Base-by-base conservation (phyloP, 768 basidiomycete genomes). In the Dioszegia hungarica region DNA sequence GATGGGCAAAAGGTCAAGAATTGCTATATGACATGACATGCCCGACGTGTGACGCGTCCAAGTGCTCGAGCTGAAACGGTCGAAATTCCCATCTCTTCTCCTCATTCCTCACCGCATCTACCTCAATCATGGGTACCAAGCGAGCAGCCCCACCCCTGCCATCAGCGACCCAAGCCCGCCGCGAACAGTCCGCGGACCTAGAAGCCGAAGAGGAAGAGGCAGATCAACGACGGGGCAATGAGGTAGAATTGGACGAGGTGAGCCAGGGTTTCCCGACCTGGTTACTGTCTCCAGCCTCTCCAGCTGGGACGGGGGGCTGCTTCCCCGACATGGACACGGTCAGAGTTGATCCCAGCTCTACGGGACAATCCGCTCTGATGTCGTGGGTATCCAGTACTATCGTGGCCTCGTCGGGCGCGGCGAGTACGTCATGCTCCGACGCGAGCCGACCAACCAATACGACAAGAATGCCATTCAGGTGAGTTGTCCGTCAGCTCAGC, bases 381-480 rank as follows among this genome's bases (percentile, higher is more conserved):
- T 90, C 10, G 90, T 92, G 0, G 90, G 90, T 0, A 79, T 92
- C 14, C 88, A 89, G 68, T 90, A 92, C 67, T 92, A 92, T 68
- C 46, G 54, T 84, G 90, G 89, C 28, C 66, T 92, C 52, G 90
- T 91, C 34, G 88, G 85, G 15, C 74, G 82, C 1, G 88, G 87
- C 20, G 89, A 93, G 71, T 82, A 90, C 51, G 72, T 73, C 15
- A 66, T 66, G 63, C 65, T 70, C 4, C 54, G 58, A n/a, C 57
- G 66, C 14, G 50, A 71, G 34, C 62, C 66, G 0, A 27, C 53
- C 4, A 69, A 73, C 37, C 52, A 52, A 33, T 67, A 65, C 44
- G 64, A 68, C 38, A 14, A 59, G 40, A 86, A 85, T 68, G 90
- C 92, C 57, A 52, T 64, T n/a, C 72, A 68, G 44, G 74, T 74